Base-by-base conservation (phyloP, 768 basidiomycete species). In the Tylopilus sp. region DNA sequence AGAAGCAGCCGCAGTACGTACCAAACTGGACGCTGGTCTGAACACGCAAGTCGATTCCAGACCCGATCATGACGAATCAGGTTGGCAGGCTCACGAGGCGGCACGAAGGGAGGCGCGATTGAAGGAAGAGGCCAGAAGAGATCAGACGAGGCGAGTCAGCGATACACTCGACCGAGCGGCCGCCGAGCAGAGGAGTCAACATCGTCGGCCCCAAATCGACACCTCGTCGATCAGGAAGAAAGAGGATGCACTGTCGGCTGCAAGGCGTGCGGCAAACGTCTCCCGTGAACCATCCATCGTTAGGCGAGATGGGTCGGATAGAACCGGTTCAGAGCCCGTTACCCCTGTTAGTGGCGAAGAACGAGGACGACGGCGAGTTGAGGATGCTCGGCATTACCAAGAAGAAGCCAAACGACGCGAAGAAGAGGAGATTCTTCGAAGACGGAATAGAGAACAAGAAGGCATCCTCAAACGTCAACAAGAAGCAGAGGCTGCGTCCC, bases 381-480 rank as follows among this genome's bases (percentile, higher is more conserved):
- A 71, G n/a, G 65, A 68, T 51, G 40, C 70, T 21, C 64, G 73
- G 46, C 63, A 72, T 48, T 71, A 75, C 55, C 76, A 78, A 51
- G 77, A 77, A 51, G 78, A 75, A 44, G 66, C 72, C 59, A 71
- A 75, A 51, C 67, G 65, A 36, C 68, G 76, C n/a, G 77, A 79
- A 55, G 77, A 80, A 54, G 79, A 80, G 44, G 77, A 76, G 4
- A 58, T 58, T 1, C 71, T 72, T 54, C 70, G 75, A 53, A 76
- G 76, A 58, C 71, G 78, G 50, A 73, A 69, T 50, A 72, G 74
- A 45, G 81, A 85, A 52, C 79, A 84, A 50, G 81, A 82, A 11
- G 83, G 77, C 0, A 83, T 87, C 52, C 52, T 73, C 8, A 73
- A 72, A 38, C 72, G 86, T 45, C 86, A 86, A 61, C 78, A 78